Evolutionary conservation across 1,139 yeast species (phyloP), one percentile per base, ranked within the genome.

Genomic region (Candida pseudoviswanathii): DNA sequence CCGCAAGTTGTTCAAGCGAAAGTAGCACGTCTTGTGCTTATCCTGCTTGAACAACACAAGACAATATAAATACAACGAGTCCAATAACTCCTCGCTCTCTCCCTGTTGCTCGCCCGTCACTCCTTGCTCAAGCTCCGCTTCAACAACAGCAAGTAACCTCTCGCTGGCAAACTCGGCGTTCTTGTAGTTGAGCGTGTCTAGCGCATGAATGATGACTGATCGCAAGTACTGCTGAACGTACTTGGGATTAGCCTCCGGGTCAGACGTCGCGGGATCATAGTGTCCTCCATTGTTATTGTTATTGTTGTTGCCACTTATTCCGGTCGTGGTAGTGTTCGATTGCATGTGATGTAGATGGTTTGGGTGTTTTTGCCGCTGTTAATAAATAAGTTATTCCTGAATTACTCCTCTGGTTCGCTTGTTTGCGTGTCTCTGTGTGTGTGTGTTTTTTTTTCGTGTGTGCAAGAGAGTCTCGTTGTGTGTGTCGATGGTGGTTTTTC

Each of bases 131-230:
- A 16, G 43, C 9, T 40, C 16, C 5, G 26, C 16, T 42, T 42
- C 32, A 51, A 78, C 78, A 46, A 72, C 70, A 1, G 94, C 90
- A 27, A 86, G 62, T 31, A 89, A 71, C 54, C 95, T 74, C 60
- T 90, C 96, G 33, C 89, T 80, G 9, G 94, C 88, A 69, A 90
- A 88, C 63, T 85, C 90, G 2, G 96, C 96, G 47, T 89, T 86
- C 24, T 74, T 68, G 48, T 82, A 72, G 58, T 88, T 77, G 61
- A 85, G 89, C 52, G 81, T 80, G 60, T 90, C 96, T 40, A 90
- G 66, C 11, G 88, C 81, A 58, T 89, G 89, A 64, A 89, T 71
- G 22, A 87, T 76, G 7, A 78, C 70, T 30, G 85, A 78, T 43
- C 86, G 73, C 37, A 84, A 75, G 53, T 81, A 74, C 54, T 74